Evolutionary conservation across 305 asterid species (phyloP).

Genomic region (Vinca major): DNA sequence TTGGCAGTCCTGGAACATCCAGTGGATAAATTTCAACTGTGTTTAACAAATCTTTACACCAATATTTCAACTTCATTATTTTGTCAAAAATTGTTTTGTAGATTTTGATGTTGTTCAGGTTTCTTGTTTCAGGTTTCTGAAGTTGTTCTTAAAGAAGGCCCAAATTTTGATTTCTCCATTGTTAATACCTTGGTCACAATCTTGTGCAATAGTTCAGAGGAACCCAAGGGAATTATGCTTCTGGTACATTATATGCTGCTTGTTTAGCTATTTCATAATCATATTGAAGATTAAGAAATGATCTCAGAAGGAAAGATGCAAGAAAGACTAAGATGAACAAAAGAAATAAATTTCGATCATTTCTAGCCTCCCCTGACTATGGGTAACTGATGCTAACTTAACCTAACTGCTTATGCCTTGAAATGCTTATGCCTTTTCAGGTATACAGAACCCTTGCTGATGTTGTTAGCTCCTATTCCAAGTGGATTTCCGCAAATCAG

Average conservation of each 20-base stretch:
- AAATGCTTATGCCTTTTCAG: constrained; percentile 31
- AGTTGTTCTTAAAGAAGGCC: constrained; percentile 54
- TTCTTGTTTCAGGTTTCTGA: constrained; percentile 62
- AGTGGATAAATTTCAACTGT: no score
- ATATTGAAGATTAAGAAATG: not conserved
- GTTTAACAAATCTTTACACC: no score
- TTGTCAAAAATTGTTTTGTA: not conserved
- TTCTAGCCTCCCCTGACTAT: not conserved
- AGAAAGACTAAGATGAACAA: constrained; percentile 1
- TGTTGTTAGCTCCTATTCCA: constrained; percentile 74
- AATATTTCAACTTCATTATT: no score
- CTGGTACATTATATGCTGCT: constrained; percentile 47
- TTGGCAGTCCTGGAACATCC: no score
- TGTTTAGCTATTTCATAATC: constrained; percentile 5
- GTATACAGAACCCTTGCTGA: constrained; percentile 75
- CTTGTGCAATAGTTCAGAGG: constrained; percentile 57
- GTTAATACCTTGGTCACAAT: constrained; percentile 49
- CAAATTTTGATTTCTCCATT: constrained; percentile 50
- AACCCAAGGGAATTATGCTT: constrained; percentile 57
- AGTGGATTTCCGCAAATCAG: constrained; percentile 52
- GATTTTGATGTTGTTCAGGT: constrained; percentile 1
- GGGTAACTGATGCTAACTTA: constrained; percentile 5
- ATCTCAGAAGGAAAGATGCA: not conserved
- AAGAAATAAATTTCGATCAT: not conserved
- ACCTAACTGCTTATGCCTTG: constrained; percentile 15